These are phyloP conservation scores for Saccharum officinarum DNA, from an alignment of 176 grass and related monocot genomes.

Conservation along the genomic window DNA sequence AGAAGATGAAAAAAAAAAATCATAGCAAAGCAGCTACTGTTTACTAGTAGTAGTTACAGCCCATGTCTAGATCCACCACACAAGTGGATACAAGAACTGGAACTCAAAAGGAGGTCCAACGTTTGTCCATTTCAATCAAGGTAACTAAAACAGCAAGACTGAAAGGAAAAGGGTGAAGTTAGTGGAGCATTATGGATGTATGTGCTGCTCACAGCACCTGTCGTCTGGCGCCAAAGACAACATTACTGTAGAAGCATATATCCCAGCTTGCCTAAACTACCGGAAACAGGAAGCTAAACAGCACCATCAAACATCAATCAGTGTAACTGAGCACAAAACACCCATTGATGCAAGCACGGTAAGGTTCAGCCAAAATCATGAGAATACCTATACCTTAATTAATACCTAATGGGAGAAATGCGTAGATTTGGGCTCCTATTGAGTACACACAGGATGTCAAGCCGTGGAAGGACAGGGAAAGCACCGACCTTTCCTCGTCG, in stretches of 20 bases:
- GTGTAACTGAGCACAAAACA: background rate
- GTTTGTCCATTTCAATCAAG: conserved; percentile 10
- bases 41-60: background rate
- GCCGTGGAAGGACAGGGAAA: background rate
- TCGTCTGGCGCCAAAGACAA: background rate
- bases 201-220: background rate
- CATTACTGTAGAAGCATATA: background rate
- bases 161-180: background rate
- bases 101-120: conserved; percentile 11
- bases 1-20: conserved; percentile 13
- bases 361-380: background rate
- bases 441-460: background rate
- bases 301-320: background rate
- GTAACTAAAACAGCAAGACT: background rate
- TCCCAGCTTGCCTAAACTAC: background rate
- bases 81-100: background rate
- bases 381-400: background rate
- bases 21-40: background rate
- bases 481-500: background rate
- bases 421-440: background rate
- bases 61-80: conserved; percentile 36
- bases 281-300: background rate
- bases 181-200: background rate
- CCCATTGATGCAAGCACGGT: background rate
- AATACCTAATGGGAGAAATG: background rate